Base-by-base conservation (phyloP, 768 basidiomycete species). In the Krasilnikovozyma curviuscula region DNA sequence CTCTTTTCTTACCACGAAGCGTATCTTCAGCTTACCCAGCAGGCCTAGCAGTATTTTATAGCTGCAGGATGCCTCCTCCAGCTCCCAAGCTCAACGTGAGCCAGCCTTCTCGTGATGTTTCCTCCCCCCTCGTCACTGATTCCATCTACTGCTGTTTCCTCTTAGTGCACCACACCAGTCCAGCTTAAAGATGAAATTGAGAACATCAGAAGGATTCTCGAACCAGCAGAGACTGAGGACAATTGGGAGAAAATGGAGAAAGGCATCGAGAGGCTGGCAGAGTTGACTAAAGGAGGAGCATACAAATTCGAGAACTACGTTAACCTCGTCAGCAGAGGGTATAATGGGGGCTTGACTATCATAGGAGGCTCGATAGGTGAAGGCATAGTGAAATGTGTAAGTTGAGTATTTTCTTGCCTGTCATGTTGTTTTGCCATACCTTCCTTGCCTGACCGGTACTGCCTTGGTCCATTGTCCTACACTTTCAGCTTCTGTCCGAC, bases 221-320 rank as follows among this genome's bases (percentile, higher is more conserved):
- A 44, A 31, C 56, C 52, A 19, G 52, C 55, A 29, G 83, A 85
- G 62, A 74, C 79, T 3, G 83, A 85, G 60, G 81, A 85, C 25
- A 74, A 74, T 13, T 85, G 83, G 83, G 79, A 83, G 48, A 67
- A 63, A 16, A 79, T 84, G 40, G 62, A 71, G 2, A 67, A 71
- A 30, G 69, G 69, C 4, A 58, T 82, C 42, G 47, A 57, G 19
- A 60, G 66, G 13, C 61, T 83, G 19, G 68, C 68, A 2, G 60
- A 63, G 5, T 60, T 78, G 5, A 73, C 70, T 53, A 68, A 70
- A 30, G 69, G 72, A 44, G 74, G 72, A 21, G 75, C 68, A 16
- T 70, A 68, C 55, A 71, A 74, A 29, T 68, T 68, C 40, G 68
- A 75, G 19, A 29, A 31, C 9, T 52, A 40, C 30, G 39, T 34